Evolutionary conservation across 2,329 filamentous ascomycete species (phyloP), one percentile per base, ranked within the genome.

Genomic region (Diaporthe nobilis): DNA sequence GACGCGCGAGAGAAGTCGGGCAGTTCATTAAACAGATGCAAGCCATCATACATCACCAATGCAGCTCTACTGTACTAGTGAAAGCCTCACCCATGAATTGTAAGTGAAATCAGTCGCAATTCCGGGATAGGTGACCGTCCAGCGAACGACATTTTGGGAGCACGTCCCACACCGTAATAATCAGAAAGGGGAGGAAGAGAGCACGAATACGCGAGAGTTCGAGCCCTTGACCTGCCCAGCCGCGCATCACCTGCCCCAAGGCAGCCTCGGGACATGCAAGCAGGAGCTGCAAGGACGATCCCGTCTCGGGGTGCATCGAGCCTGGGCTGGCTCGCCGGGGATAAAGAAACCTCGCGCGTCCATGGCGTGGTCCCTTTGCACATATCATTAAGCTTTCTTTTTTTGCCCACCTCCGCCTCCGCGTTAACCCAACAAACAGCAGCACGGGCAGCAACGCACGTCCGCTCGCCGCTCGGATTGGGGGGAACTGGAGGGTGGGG

Each of bases 241-340:
- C 3, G 12, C 37, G 37, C 37, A 39, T 39, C 10, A 39, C 0
- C 37, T 39, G 31, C 22, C 39, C 63, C 22, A 68, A 34, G 31
- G 28, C 10, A 68, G 51, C 47, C 63, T 68, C 63, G 63, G 63
- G 63, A 53, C 63, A 51, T 51, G 63, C 44, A 51, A 51, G 47
- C 12, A 15, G 55, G 61, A 67, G 28, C 63, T 68, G 63, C 63
- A 68, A 68, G 47, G 65, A 39, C 65, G 65, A 68, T 51, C 65
- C 65, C 47, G 65, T 68, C 65, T 68, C 47, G 20, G 49, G 31
- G 65, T 53, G 65, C 65, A 37, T 39, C 42, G 20, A 28, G 2
- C 34, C 34, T 65, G 28, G 42, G 42, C 42, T 49, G 25, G 61
- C 61, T 34, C 4, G 9, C 25, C 44, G 34, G 47, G 10, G 44